Evolutionary conservation across 2,329 filamentous ascomycete genomes (phyloP), one percentile per base, ranked within the genome.

Genomic region (Fonsecaea multimorphosa): DNA sequence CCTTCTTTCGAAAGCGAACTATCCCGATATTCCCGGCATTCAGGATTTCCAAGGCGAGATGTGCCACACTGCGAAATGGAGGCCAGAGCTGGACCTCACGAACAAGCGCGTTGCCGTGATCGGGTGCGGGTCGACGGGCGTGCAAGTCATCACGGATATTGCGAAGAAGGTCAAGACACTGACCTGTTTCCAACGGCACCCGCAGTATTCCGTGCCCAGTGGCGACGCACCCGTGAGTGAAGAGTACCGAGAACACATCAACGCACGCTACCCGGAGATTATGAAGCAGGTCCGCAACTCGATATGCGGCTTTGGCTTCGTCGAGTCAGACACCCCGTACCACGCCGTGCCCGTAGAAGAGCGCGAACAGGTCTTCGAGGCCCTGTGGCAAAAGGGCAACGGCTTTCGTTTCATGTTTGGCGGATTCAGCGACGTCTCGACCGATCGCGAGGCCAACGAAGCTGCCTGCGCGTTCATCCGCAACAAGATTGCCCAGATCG

Each of bases 91-190:
- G 24, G 56, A 68, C 19, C 24, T 67, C 27, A 63, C 34, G 8
- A 60, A 61, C 32, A 72, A 71, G 52, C 75, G 83, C n/a, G 82
- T 86, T 58, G 87, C 83, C 22, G 82, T 90, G 60, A 84, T 90
- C 31, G 88, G 88, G 7, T 89, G 86, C 0, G 88, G 87, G 1
- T 84, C 87, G 0, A 86, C 86, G 0, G 87, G 87, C 0, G 83
- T 89, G 1, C 87, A 90, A 70, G 83, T 72, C 27, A 73, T 72
- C 14, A 73, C 61, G 64, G 72, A 55, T 69, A 71, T 60, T 32
- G 60, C 70, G 29, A 52, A 64, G 32, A 78, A 73, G 64, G 76
- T 78, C 16, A 65, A 72, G 36, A 68, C 64, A 0, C 58, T 78
- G 34, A 68, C 68, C 6, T 73, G 68, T 32, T 78, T 80, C 69